phyloP scores from a whole-genome alignment of 257 asterid species.

The Lycium barbarum region DNA sequence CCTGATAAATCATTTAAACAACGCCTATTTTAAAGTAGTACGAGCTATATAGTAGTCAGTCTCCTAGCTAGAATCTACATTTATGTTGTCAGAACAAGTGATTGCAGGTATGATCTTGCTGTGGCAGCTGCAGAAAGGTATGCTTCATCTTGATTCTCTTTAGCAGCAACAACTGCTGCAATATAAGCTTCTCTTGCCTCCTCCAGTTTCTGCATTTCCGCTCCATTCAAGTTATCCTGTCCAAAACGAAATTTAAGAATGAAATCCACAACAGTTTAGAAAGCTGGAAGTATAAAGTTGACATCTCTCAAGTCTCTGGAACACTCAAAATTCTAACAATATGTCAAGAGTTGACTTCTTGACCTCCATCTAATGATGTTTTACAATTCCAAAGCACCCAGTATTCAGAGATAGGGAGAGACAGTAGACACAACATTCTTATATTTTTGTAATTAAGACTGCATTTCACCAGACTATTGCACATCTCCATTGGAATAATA shows the following conservation, averaged over 20 bases:
- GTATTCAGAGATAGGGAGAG: background rate
- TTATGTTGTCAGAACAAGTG: conserved; percentile 50
- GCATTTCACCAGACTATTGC: background rate
- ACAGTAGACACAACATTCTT: background rate
- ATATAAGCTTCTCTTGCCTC: conserved; percentile 76
- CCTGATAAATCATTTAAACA: conserved; percentile 4
- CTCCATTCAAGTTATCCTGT: conserved; percentile 61
- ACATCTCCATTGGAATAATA: background rate
- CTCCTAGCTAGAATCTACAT: background rate
- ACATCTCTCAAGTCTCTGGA: background rate
- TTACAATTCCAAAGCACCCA: background rate
- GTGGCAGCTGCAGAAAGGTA: conserved; percentile 75
- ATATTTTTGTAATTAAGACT: background rate
- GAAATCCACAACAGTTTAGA: background rate
- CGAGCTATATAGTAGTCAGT: conserved; percentile 11
- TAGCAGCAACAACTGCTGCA: conserved; percentile 70
- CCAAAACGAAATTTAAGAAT: conserved; percentile 22
- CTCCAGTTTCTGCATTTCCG: conserved; percentile 64
- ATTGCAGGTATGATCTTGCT: conserved; percentile 75
- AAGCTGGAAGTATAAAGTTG: background rate
- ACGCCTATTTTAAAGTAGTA: background rate
- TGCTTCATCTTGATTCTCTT: conserved; percentile 68
- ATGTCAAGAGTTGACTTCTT: background rate
- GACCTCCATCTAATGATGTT: background rate
- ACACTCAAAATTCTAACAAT: background rate